These are phyloP conservation scores for Fusarium heterosporum DNA, from an alignment of 2,329 filamentous ascomycete genomes.

Conservation along the genomic window DNA sequence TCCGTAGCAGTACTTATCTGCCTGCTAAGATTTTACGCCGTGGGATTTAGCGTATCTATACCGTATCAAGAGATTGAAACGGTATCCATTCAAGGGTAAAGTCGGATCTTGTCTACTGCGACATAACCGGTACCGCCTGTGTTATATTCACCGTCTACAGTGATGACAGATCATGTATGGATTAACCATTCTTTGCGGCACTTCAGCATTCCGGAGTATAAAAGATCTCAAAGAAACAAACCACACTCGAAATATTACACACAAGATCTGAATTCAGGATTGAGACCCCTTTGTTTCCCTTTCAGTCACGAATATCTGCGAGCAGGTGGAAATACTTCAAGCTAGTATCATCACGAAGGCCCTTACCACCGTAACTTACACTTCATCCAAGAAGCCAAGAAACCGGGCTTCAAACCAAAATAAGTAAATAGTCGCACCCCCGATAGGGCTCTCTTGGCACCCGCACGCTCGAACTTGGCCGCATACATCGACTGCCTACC, in stretches of 20 bases:
- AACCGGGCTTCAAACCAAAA: constrained; percentile 1
- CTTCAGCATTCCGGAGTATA: too few relatives aligned
- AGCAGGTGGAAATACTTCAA: constrained; percentile 6
- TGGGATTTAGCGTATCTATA: background rate
- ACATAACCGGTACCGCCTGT: too few relatives aligned
- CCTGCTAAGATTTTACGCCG: background rate
- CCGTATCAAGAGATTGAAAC: constrained; percentile 1
- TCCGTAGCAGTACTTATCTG: background rate
- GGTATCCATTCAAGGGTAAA: background rate
- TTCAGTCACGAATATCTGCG: background rate
- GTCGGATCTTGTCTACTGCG: background rate
- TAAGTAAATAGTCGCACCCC: background rate
- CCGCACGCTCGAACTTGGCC: constrained; percentile 10
- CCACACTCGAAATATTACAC: too few relatives aligned
- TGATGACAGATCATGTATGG: too few relatives aligned
- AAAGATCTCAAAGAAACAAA: too few relatives aligned
- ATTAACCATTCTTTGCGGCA: too few relatives aligned
- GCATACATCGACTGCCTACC: constrained; percentile 15
- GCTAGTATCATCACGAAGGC: constrained; percentile 1
- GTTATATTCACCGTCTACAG: too few relatives aligned
- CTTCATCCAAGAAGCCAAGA: constrained; percentile 16
- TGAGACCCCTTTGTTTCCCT: background rate
- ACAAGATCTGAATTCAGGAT: background rate
- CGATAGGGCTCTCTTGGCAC: constrained; percentile 9
- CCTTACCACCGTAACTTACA: background rate